Evolutionary conservation across 257 asterid species (phyloP).

Genomic region (Nicotiana benthamiana): DNA sequence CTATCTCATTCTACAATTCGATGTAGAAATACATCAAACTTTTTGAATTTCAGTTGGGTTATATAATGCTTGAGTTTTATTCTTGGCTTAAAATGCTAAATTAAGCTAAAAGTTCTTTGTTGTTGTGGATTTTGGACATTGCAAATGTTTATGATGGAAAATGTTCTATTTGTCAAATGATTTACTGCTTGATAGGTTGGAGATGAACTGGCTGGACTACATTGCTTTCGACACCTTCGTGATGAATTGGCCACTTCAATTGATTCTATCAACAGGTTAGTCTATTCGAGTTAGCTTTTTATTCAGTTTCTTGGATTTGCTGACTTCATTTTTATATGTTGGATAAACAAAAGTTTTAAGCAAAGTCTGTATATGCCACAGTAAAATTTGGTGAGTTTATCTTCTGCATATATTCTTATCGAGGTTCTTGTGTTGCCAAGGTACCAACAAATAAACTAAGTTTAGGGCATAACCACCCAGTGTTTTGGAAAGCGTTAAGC

Average conservation of each 20-base stretch:
- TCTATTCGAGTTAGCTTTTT: slow-evolving; percentile 11
- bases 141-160: slow-evolving; percentile 6
- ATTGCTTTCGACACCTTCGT: slow-evolving; percentile 96
- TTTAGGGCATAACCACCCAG: too few species aligned
- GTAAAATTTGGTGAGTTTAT: not conserved
- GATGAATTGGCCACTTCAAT: slow-evolving; percentile 72
- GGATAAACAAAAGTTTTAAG: not conserved
- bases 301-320: not conserved
- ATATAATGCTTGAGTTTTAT: not conserved
- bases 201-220: slow-evolving; percentile 90
- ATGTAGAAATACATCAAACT: not conserved
- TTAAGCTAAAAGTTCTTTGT: not conserved
- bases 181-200: slow-evolving; percentile 46
- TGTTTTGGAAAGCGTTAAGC: too few species aligned
- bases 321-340: not conserved
- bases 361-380: not conserved
- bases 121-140: not conserved
- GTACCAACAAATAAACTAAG: not conserved
- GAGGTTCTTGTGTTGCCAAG: not conserved
- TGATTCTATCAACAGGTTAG: slow-evolving; percentile 92
- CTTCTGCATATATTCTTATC: not conserved
- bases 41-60: not conserved
- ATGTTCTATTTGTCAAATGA: not conserved
- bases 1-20: not conserved
- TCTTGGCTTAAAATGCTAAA: not conserved